Evolutionary conservation across 139 green algal genomes (phyloP), one percentile per base, ranked within the genome.

Genomic region (Penium margaritaceum): DNA sequence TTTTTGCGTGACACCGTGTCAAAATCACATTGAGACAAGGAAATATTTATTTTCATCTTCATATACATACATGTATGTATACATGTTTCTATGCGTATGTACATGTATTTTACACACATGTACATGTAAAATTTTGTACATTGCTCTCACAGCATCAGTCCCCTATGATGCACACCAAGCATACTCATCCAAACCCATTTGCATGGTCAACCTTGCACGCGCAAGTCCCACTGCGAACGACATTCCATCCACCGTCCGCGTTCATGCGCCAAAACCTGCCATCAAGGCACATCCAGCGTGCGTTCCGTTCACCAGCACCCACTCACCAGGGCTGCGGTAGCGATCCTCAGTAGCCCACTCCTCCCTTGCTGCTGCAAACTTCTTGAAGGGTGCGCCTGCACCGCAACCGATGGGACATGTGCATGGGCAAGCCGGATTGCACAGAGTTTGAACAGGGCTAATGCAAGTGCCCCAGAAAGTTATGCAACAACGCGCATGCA

Each of bases 271-370:
- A 57, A n/a, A 14, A 34, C 38, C 9, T 69, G 62, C 19, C 15
- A 17, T 54, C 19, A 30, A 69, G n/a, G 14, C 14, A 35, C 9
- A 43, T 41, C 61, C 4, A n/a, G n/a, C n/a, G 36, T 69, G 38
- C 61, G 5, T 5, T 15, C 41, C 4, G 36, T 41, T 43, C 41
- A 19, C 5, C 19, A 46, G 41, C 27, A 69, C 14, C 9, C 14
- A 34, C 44, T 39, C 39, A 75, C 85, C 86, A 2, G 86, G 86
- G 57, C 32, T 78, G 17, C 80, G 51, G 72, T 74, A 88, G 46
- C 67, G 68, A 81, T 90, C 86, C n/a, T 74, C 17, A 14, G 79
- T 7, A 5, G 69, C 78, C 86, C 86, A 90, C 2, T 64, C 0
- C 2, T 71, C 67, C 2, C 85, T 76, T 34, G 32, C 0, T 21